These are phyloP conservation scores for Penicillium hordei DNA, from an alignment of 2,329 filamentous ascomycete genomes.

Conservation along the genomic window DNA sequence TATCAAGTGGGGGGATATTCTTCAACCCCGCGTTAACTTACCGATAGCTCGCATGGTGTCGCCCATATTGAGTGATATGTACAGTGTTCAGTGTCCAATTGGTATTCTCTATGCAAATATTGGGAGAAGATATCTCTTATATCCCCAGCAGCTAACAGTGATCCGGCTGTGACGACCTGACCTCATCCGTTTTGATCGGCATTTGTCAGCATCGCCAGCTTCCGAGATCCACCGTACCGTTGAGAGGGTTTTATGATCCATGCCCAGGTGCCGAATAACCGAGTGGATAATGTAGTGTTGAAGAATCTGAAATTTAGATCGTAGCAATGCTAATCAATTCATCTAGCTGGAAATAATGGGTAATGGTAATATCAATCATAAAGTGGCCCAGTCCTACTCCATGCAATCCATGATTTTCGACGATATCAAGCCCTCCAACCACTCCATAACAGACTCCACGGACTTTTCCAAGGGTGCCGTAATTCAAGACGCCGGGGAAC, in stretches of 20 bases:
- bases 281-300: neutral
- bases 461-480: constrained; percentile 16
- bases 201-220: constrained; percentile 9
- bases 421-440: constrained; percentile 8
- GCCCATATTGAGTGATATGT: constrained; percentile 12
- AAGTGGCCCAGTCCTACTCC: constrained; percentile 20
- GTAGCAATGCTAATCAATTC: constrained; percentile 20
- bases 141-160: neutral
- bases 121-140: neutral
- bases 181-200: neutral
- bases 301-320: neutral
- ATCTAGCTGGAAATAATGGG: constrained; percentile 14
- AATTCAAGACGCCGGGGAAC: constrained; percentile 19
- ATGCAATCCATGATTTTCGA: constrained; percentile 16
- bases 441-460: constrained; percentile 12
- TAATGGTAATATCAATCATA: constrained; percentile 26
- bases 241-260: neutral
- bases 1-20: constrained; percentile 5
- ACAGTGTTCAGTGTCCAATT: neutral
- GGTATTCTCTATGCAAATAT: neutral
- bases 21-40: constrained; percentile 13
- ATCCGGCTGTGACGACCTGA: neutral
- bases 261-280: neutral
- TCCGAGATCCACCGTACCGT: neutral
- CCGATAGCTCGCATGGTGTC: constrained; percentile 27